Base-by-base conservation (phyloP, 768 basidiomycete species). In the Mycena albidolilacea region DNA sequence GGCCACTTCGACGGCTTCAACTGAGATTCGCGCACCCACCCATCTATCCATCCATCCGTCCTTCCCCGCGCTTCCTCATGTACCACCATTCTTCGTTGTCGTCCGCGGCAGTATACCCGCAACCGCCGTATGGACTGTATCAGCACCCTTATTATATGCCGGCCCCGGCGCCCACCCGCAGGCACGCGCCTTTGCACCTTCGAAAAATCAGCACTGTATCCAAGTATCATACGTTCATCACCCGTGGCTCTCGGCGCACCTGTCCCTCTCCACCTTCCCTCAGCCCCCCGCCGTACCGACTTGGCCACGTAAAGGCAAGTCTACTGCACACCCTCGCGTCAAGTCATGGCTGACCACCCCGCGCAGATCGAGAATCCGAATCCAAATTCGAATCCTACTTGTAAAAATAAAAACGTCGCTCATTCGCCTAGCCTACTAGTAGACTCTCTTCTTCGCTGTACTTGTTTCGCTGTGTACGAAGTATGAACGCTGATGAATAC, bases 1-100 rank as follows among this genome's bases (percentile, higher is more conserved):
- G 95, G 95, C 10, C 95, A 96, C 77, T 96, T 96, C 77, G 95
- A 96, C 79, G 92, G 95, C 61, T 96, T 96, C 86, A 93, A 94
- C 79, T 95, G 82, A 88, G 46, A 30, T 30, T 30, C 30, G 3
- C 30, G 30, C 30, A 30, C 30, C 30, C 30, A 30, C 30, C 2
- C 30, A 30, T 3, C 23, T 3, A 30, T 30, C 30, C 4, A 30
- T 30, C 30, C 30, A 30, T 30, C 10, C 62, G 23, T 63, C 15
- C 43, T 7, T 38, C 38, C 50, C 50, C 37, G 64, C 72, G 37
- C 61, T 55, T 50, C 67, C 73, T 63, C 68, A 64, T 57, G 69
- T 30, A 37, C 35, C 64, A 41, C 64, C 70, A 52, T 30, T 30
- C 30, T 30, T 60, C 41, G 8, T 35, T 68, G 61, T 76, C 71